Evolutionary conservation across 129 eudicot species (phyloP), one percentile per base, ranked within the genome.

Genomic region (Saposhnikovia divaricata): DNA sequence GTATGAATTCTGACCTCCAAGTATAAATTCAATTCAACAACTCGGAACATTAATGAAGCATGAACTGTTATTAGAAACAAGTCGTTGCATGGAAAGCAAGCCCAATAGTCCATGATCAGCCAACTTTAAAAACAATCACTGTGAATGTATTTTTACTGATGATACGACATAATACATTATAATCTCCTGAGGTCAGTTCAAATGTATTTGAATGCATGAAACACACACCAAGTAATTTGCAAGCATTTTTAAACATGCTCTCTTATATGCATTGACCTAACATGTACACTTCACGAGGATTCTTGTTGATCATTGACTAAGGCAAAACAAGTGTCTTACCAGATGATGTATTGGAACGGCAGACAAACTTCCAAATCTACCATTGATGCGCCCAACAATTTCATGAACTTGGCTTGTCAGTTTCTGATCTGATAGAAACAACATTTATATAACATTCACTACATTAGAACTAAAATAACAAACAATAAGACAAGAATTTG

Each of bases 361-460:
- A 55, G 90, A 84, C 84, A 91, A 86, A 69, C 92, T 70, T 80
- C 98, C 98, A 79, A 91, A 93, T 86, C 96, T 89, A 48, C 98
- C 98, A 78, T 93, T 93, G 85, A 93, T 90, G 74, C 97, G 89
- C 25, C 98, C 97, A 79, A 93, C 98, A 80, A 91, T 94, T 86
- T 94, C 98, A 84, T 94, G 97, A 85, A 94, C 98, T 73, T 94
- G 98, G 86, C 97, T 91, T 37, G 98, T 91, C 75, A 94, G 98
- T 80, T 91, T 94, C 86, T 94, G 96, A 90, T 94, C 98, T 94
- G 86, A 40, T 12, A 25, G 79, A 65, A 31, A 31, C 4, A 69
- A 16, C 43, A 69, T 69, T 16, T 34, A 65, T 65, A 31, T 75
- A 63, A 45, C 48, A 61, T 53, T 55, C 47, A 1, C 28, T 68